Evolutionary conservation across 768 basidiomycete genomes (phyloP).

Genomic region (Boletus rufocinnamomeus): DNA sequence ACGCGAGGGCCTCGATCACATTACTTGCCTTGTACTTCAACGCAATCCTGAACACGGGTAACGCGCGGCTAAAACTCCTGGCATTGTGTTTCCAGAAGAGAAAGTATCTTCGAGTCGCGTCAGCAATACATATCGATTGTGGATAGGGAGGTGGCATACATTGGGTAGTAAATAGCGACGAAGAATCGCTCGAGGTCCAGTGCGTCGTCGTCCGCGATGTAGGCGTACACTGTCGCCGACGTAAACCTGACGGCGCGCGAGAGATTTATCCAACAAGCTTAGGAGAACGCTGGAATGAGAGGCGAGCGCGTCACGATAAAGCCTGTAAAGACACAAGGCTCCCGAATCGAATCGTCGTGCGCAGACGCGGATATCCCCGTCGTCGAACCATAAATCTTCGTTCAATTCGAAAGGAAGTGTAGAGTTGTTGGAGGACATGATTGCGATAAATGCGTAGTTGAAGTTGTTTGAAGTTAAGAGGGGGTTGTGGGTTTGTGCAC

Average conservation of each 20-base stretch:
- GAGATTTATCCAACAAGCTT: neutral
- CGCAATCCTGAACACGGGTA: slow-evolving; percentile 8
- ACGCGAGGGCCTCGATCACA: slow-evolving; percentile 7
- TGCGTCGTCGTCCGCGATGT: slow-evolving; percentile 3
- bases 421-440: neutral
- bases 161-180: slow-evolving; percentile 2
- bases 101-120: neutral
- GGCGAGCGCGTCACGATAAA: slow-evolving; percentile 8
- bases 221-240: neutral
- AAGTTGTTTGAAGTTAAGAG: neutral
- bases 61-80: slow-evolving; percentile 1
- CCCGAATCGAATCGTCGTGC: slow-evolving; percentile 9
- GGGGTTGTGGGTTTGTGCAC: neutral
- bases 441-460: neutral
- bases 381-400: slow-evolving; percentile 11
- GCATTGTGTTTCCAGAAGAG: slow-evolving; percentile 4
- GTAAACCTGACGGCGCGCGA: neutral
- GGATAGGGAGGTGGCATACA: neutral
- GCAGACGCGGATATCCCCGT: slow-evolving; percentile 5
- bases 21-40: slow-evolving; percentile 3
- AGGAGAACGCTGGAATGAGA: slow-evolving; percentile 2
- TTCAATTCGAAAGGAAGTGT: neutral
- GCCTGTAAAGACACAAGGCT: slow-evolving; percentile 7
- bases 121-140: neutral
- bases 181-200: slow-evolving; percentile 12